These are phyloP conservation scores for Annulohypoxylon nitens DNA, from an alignment of 495 filamentous ascomycete genomes.

Conservation along the genomic window DNA sequence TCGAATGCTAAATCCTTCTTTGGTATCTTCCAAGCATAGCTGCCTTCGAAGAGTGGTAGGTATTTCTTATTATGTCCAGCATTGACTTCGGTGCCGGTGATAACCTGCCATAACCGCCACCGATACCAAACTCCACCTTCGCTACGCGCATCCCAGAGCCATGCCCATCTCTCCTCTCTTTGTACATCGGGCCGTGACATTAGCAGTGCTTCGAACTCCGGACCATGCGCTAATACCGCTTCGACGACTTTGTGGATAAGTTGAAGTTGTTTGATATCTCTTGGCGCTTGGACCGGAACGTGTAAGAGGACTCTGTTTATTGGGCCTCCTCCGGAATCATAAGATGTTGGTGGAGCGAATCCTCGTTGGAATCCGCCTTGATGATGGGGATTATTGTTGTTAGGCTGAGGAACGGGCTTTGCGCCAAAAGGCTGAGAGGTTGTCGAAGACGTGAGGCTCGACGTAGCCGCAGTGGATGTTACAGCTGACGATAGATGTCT, in stretches of 20 bases:
- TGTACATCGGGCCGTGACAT: constrained; percentile 88
- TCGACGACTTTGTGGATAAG: constrained; percentile 93
- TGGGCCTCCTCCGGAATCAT: constrained; percentile 62
- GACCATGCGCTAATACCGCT: constrained; percentile 78
- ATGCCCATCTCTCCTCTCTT: constrained; percentile 88
- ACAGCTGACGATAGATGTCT: constrained; percentile 88
- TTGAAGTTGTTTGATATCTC: constrained; percentile 81
- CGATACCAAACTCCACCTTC: constrained; percentile 86
- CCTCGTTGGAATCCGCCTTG: constrained; percentile 71
- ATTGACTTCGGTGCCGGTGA: constrained; percentile 67
- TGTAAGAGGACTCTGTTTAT: constrained; percentile 66
- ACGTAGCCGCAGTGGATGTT: constrained; percentile 67
- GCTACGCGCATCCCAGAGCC: constrained; percentile 90
- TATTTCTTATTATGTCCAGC: constrained; percentile 57
- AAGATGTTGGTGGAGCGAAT: constrained; percentile 85
- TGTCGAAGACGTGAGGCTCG: constrained; percentile 64
- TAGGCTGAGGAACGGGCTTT: constrained; percentile 69
- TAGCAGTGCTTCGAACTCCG: constrained; percentile 91
- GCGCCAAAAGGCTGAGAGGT: constrained; percentile 85
- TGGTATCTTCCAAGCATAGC: constrained; percentile 77
- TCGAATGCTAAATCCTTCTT: constrained; percentile 77
- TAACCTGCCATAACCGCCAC: constrained; percentile 88
- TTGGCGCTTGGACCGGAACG: constrained; percentile 80
- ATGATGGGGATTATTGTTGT: constrained; percentile 69
- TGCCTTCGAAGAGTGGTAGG: constrained; percentile 76